A percentile compares a stretch with the other conserved stretches of the same genome.
Conservation (phyloP, 208 protist species). For the Hexamita inflata region DNA sequence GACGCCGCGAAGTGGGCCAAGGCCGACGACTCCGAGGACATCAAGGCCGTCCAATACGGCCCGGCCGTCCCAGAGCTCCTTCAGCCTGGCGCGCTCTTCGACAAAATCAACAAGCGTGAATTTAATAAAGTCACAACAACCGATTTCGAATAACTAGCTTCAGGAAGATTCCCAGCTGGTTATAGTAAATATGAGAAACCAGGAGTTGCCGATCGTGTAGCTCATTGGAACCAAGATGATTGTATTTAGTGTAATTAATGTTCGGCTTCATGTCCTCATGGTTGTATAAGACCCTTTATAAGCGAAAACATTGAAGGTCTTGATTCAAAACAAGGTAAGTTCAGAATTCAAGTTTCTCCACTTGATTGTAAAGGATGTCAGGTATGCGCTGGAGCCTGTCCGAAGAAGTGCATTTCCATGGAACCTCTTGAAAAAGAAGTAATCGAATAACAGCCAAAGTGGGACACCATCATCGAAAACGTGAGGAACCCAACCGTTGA, state of each 20-base stretch:
- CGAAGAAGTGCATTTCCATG: constrained; percentile 6
- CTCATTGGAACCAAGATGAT: constrained; percentile 50
- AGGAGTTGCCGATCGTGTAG: constrained; percentile 44
- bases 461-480: not conserved
- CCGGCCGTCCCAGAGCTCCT: constrained; percentile 38
- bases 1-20: constrained; percentile 18
- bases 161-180: not conserved
- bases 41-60: not conserved
- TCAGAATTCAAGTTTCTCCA: constrained; percentile 39
- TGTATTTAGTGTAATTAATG: constrained; percentile 61
- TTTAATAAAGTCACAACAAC: not conserved
- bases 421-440: not conserved
- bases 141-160: not conserved
- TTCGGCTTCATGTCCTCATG: constrained; percentile 54
- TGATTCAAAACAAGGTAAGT: not conserved
- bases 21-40: too few relatives aligned
- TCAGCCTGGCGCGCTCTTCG: not conserved
- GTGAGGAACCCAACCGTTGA: not conserved
- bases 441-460: not conserved
- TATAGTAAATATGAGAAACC: constrained; percentile 48
- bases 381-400: constrained; percentile 30
- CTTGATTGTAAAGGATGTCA: constrained; percentile 40
- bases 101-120: not conserved
- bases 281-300: constrained; percentile 55
- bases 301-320: constrained; percentile 14